Percentiles rank a stretch among this genome's conserved stretches.
These are phyloP conservation scores for Chiua sp. DNA, from an alignment of 1,284 basidiomycete species.

Conservation along the genomic window DNA sequence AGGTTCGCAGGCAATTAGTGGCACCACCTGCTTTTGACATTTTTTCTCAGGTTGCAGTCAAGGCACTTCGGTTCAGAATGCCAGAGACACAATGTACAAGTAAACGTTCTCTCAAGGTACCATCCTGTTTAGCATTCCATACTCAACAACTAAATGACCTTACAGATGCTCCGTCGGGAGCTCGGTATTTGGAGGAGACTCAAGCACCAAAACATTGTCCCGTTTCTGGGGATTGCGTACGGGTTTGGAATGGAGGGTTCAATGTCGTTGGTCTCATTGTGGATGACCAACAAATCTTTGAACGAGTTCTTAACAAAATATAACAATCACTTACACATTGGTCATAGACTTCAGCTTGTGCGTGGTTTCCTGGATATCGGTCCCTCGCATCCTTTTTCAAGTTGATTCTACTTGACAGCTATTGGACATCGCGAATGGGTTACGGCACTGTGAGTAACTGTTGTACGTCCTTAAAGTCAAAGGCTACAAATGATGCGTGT, in stretches of 20 bases:
- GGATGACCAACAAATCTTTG: slow-evolving; percentile 20
- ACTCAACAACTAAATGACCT: too few species aligned
- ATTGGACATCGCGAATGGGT: too few species aligned
- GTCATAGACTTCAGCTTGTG: too few species aligned
- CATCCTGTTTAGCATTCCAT: background rate
- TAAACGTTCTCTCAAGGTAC: background rate
- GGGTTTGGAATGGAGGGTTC: slow-evolving; percentile 18
- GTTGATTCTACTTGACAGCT: too few species aligned
- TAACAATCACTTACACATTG: too few species aligned
- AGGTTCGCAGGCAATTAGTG: too few species aligned
- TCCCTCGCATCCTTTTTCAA: too few species aligned
- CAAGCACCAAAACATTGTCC: too few species aligned
- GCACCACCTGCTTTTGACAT: background rate
- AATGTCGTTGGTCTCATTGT: slow-evolving; percentile 21
- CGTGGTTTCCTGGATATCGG: too few species aligned
- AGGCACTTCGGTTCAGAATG: background rate
- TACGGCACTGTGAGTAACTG: background rate
- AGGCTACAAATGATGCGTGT: background rate
- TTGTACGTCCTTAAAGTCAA: too few species aligned
- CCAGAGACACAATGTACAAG: background rate
- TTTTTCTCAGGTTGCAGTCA: background rate
- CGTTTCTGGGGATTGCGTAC: background rate
- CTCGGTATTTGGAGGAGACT: slow-evolving; percentile 13
- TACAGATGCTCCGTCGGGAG: slow-evolving; percentile 12
- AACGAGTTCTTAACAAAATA: background rate